These are phyloP conservation scores for Discostella stelligeroides DNA, from an alignment of 108 stramenopile genomes.

Conservation along the genomic window DNA sequence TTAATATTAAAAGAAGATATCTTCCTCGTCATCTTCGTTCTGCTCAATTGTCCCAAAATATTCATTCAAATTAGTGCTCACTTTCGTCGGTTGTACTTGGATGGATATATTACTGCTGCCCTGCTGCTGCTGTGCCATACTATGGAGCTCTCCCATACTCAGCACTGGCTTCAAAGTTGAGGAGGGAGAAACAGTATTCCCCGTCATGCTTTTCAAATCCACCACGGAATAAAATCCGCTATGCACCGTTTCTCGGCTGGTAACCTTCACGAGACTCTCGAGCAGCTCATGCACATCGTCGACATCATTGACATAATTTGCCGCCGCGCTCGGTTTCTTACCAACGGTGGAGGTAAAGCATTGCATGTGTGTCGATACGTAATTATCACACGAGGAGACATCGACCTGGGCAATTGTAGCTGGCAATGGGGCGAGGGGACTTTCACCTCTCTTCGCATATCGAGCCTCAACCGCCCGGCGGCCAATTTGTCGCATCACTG, in stretches of 20 bases:
- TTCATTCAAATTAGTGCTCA: conserved; percentile 57
- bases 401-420: conserved; percentile 75
- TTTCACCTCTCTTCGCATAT: conserved; percentile 52
- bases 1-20: conserved; percentile 30
- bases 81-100: conserved; percentile 12
- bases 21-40: conserved; percentile 72
- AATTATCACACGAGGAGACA: conserved; percentile 74
- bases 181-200: conserved; percentile 16
- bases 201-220: conserved; percentile 57
- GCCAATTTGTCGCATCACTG: conserved; percentile 86
- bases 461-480: conserved; percentile 54
- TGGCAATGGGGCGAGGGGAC: conserved; percentile 68
- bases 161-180: conserved; percentile 31
- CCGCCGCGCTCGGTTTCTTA: conserved; percentile 96
- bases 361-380: conserved; percentile 65
- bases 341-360: conserved; percentile 94
- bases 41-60: conserved; percentile 70
- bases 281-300: conserved; percentile 91
- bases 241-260: conserved; percentile 63
- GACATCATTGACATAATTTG: conserved; percentile 92
- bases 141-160: conserved; percentile 49
- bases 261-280: conserved; percentile 78
- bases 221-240: conserved; percentile 68
- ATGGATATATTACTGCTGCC: background rate
- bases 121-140: conserved; percentile 4